These are phyloP conservation scores for Saccharomyces pastorianus DNA, from an alignment of 1,139 yeast species.

Conservation along the genomic window DNA sequence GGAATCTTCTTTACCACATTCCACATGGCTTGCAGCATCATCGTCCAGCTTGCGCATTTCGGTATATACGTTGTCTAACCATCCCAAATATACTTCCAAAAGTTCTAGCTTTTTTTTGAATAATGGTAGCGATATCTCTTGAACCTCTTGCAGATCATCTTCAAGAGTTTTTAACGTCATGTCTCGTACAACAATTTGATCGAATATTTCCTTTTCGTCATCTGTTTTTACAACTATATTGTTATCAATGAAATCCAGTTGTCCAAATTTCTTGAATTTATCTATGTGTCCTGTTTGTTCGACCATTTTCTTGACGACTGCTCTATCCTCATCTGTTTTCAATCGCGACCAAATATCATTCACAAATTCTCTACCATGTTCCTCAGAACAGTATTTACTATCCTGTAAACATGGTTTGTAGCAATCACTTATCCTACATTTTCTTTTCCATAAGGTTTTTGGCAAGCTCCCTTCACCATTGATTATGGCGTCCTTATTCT, in stretches of 20 bases:
- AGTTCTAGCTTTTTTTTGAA: slow-evolving; percentile 13
- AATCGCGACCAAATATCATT: slow-evolving; percentile 26
- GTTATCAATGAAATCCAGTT: slow-evolving; percentile 13
- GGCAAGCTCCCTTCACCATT: slow-evolving; percentile 22
- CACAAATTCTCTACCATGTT: slow-evolving; percentile 62
- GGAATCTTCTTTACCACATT: slow-evolving; percentile 12
- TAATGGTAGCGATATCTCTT: slow-evolving; percentile 13
- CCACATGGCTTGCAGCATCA: slow-evolving; percentile 11
- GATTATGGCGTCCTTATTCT: slow-evolving; percentile 1
- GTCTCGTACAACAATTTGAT: slow-evolving; percentile 27
- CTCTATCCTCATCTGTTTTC: slow-evolving; percentile 9
- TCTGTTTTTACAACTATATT: slow-evolving; percentile 30
- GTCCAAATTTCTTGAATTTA: slow-evolving; percentile 21
- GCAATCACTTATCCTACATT: slow-evolving; percentile 60
- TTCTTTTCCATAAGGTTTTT: slow-evolving; percentile 59
- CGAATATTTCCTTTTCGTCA: slow-evolving; percentile 22
- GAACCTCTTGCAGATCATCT: slow-evolving; percentile 15
- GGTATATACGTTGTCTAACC: slow-evolving; percentile 25
- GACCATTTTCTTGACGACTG: slow-evolving; percentile 18
- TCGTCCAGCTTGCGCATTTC: slow-evolving; percentile 12
- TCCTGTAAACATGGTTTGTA: slow-evolving; percentile 43
- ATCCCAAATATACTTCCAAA: slow-evolving; percentile 25
- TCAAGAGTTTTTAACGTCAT: slow-evolving; percentile 15
- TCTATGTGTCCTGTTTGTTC: slow-evolving; percentile 18
- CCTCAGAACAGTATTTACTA: slow-evolving; percentile 69